Base-by-base conservation (phyloP, 192 early-diverging fungal species). In the Mortierella alpina region DNA sequence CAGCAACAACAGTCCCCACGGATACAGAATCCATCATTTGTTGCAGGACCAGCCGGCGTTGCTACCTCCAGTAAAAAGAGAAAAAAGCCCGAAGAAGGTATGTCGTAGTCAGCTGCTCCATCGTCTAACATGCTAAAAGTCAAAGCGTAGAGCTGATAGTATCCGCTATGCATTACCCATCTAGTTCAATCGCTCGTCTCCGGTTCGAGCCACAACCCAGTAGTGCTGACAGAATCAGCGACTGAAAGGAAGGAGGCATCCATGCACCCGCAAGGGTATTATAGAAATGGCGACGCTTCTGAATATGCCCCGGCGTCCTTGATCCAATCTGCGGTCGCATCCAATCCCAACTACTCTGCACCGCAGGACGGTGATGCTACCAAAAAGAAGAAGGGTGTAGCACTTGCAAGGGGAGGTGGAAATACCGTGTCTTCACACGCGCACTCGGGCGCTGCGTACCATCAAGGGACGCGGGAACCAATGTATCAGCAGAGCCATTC, bases 41-140 rank as follows among this genome's bases (percentile, higher is more conserved):
- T 22, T 10, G 54, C 46, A 6, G 62, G 71, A 14, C 22, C 71
- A 17, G 9, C 64, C 8, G 18, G 31, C 7, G n/a, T 2, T n/a
- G 2, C 48, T 0, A 10, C 56, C 2, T 8, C 22, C 18, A 59
- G 13, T 5, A 73, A 55, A 22, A 73, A 73, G n/a, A 57, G 71
- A 44, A 73, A 73, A 48, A 73, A 65, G 9, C 46, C 55, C 4
- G 46, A 65, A 23, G 71, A 64, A 73, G 71, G 71, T 73, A 64
- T 50, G 10, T 50, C 49, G 17, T 50, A 50, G 17, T 50, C 49
- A 50, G 10, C 40, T 59, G 11, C 2, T 42, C 14, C 11, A 23
- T 10, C 31, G 10, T 13, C 58, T n/a, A 12, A 11, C 42, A 12
- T 11, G 23, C 6, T 59, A 31, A 40, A 40, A 39, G 23, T 7